Evolutionary conservation across 139 green algal species (phyloP).

Genomic region (Helicosporidium sp.): DNA sequence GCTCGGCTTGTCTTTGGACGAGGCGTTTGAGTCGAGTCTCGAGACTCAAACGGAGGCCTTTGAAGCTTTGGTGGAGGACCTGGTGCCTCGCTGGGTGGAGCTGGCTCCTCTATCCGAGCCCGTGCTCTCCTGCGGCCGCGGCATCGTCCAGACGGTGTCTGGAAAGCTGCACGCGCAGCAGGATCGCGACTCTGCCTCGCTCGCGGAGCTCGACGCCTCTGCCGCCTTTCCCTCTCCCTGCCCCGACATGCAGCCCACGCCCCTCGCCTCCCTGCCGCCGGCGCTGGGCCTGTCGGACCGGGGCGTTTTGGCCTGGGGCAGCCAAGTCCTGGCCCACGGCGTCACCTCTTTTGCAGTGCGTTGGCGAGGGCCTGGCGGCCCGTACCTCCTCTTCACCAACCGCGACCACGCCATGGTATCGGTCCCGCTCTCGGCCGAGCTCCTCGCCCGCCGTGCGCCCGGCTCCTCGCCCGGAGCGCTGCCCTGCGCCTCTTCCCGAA

Average conservation of each 20-base stretch:
- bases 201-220: not conserved
- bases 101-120: no score
- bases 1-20: not conserved
- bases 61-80: no score
- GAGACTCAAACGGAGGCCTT: no score
- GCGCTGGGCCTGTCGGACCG: slow-evolving; percentile 33
- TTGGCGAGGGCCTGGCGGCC: slow-evolving; percentile 27
- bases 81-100: no score
- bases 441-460: no score
- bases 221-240: slow-evolving; percentile 7
- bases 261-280: slow-evolving; percentile 2
- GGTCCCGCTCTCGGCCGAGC: no score
- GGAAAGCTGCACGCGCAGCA: not conserved
- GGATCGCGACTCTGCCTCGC: not conserved
- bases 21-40: not conserved
- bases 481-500: no score
- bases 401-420: slow-evolving; percentile 25
- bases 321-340: slow-evolving; percentile 15
- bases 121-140: not conserved
- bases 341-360: slow-evolving; percentile 44
- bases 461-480: no score
- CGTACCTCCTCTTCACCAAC: slow-evolving; percentile 53
- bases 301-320: slow-evolving; percentile 39
- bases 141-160: not conserved
- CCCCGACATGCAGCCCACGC: slow-evolving; percentile 5